phyloP scores from a whole-genome alignment of 2,329 filamentous ascomycete genomes.

The Elsinoe fawcettii region DNA sequence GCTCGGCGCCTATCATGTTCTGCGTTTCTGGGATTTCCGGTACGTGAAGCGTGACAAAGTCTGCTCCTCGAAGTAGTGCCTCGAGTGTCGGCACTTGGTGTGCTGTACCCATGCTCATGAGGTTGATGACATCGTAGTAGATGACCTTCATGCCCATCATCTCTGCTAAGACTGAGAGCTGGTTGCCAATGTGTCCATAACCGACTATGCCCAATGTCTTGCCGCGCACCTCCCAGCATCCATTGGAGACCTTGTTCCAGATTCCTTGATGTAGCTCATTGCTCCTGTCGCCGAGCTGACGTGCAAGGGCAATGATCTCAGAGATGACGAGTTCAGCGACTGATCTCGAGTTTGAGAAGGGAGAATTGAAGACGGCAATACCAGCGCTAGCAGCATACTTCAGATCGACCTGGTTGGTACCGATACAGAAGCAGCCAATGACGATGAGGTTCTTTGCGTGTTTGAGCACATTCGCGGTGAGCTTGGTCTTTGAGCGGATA shows the following conservation, averaged over 20 bases:
- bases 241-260: conserved; percentile 96
- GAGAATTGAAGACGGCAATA: conserved; percentile 98
- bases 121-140: conserved; percentile 89
- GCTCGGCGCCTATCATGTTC: conserved; percentile 73
- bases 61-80: conserved; percentile 66
- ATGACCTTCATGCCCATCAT: conserved; percentile 97
- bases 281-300: conserved; percentile 87
- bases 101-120: conserved; percentile 89
- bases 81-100: conserved; percentile 73
- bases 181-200: conserved; percentile 94
- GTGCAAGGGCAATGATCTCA: conserved; percentile 84
- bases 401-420: conserved; percentile 90
- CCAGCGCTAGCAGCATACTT: conserved; percentile 74
- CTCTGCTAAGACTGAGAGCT: conserved; percentile 90
- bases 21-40: conserved; percentile 88
- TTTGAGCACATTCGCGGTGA: conserved; percentile 73
- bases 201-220: conserved; percentile 96
- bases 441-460: conserved; percentile 93
- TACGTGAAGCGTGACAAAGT: conserved; percentile 93
- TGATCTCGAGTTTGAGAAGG: conserved; percentile 94
- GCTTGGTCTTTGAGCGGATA: conserved; percentile 95
- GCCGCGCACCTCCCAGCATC: conserved; percentile 96
- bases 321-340: conserved; percentile 93
- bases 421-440: conserved; percentile 97
- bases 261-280: conserved; percentile 88